Conservation (phyloP, 176 grass and related monocot genomes). For the Typha latifolia region DNA sequence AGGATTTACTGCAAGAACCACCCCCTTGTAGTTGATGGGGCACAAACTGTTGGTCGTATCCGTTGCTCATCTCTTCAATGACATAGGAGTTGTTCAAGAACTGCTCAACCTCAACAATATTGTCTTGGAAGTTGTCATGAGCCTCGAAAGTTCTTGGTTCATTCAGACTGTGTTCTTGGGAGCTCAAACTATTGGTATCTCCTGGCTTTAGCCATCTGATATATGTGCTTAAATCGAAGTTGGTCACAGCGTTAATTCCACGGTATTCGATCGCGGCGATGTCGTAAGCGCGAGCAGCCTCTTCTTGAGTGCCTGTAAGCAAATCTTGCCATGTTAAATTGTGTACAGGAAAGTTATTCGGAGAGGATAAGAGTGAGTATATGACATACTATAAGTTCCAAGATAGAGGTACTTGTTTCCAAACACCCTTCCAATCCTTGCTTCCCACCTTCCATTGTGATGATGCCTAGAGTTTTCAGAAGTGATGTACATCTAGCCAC, state of each 20-base stretch:
- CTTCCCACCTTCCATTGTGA: constrained; percentile 68
- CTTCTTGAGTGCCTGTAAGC: constrained; percentile 48
- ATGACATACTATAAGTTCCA: constrained; percentile 42
- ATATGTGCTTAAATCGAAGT: constrained; percentile 69
- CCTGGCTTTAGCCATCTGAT: constrained; percentile 65
- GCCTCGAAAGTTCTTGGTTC: neutral
- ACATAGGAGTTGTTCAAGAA: neutral
- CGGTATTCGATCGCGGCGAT: constrained; percentile 71
- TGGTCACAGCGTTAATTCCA: constrained; percentile 70
- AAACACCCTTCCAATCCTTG: constrained; percentile 54
- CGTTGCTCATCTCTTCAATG: constrained; percentile 9
- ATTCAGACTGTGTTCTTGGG: neutral
- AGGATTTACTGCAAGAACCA: constrained; percentile 16
- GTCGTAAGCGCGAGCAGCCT: constrained; percentile 64
- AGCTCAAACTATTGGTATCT: neutral
- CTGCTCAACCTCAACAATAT: too few relatives aligned
- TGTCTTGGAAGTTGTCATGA: neutral
- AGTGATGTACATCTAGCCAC: neutral
- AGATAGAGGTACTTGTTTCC: constrained; percentile 79
- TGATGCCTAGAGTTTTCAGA: constrained; percentile 37
- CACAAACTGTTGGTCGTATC: neutral
- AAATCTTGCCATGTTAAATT: neutral
- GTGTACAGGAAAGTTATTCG: neutral
- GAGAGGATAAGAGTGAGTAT: neutral
- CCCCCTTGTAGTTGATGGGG: neutral